These are phyloP conservation scores for Coemansia sp. DNA, from an alignment of 192 early-diverging fungal species.

Conservation along the genomic window DNA sequence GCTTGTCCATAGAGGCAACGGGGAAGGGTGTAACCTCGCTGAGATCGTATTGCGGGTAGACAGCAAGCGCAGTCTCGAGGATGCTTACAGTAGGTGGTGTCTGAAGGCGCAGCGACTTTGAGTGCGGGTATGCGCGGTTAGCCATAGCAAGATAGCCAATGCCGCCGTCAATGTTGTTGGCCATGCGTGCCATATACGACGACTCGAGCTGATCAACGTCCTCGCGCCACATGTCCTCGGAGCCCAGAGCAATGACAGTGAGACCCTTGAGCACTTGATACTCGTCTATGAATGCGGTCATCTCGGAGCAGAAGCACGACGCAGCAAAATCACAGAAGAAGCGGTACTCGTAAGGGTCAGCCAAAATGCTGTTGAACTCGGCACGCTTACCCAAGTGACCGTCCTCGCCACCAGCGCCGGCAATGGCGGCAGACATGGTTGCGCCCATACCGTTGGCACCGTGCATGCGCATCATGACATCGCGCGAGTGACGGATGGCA, in stretches of 20 bases:
- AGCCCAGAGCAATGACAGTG: slow-evolving; percentile 34
- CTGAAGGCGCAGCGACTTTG: slow-evolving; percentile 30
- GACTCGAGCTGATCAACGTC: slow-evolving; percentile 39
- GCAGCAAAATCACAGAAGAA: slow-evolving; percentile 54
- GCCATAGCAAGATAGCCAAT: slow-evolving; percentile 37
- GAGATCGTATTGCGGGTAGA: slow-evolving; percentile 40
- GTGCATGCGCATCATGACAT: slow-evolving; percentile 41
- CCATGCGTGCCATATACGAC: slow-evolving; percentile 30
- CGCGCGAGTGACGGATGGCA: slow-evolving; percentile 42
- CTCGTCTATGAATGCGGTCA: slow-evolving; percentile 52
- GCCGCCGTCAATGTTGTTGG: slow-evolving; percentile 20
- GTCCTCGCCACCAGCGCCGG: slow-evolving; percentile 28
- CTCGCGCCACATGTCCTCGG: slow-evolving; percentile 45
- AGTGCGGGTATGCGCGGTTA: slow-evolving; percentile 17
- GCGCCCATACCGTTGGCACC: slow-evolving; percentile 32
- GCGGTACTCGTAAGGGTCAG: slow-evolving; percentile 48
- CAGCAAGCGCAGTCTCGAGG: slow-evolving; percentile 40
- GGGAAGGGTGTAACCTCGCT: slow-evolving; percentile 44
- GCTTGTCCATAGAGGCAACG: slow-evolving; percentile 48
- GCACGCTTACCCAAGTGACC: slow-evolving; percentile 23
- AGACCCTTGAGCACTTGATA: slow-evolving; percentile 47
- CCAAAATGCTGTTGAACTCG: slow-evolving; percentile 44
- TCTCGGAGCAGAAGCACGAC: slow-evolving; percentile 55
- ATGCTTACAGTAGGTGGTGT: slow-evolving; percentile 46
- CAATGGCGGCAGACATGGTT: slow-evolving; percentile 34